Evolutionary conservation across 1,284 basidiomycete species (phyloP).

Genomic region (Sanguinoderma infundibulare): DNA sequence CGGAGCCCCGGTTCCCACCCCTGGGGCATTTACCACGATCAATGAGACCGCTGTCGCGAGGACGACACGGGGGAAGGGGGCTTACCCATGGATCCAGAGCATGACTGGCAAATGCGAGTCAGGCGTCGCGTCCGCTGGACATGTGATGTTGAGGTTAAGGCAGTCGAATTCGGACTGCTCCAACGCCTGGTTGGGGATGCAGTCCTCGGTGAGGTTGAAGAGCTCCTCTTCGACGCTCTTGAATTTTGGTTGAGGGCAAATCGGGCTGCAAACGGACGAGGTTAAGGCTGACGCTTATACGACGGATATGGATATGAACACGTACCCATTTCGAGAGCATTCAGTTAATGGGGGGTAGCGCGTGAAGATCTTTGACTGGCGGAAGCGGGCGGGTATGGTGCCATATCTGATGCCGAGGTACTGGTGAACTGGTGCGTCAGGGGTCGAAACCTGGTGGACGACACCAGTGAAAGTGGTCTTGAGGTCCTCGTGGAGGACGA

Average conservation of each 20-base stretch:
- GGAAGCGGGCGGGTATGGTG: slow-evolving; percentile 71
- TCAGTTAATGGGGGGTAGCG: slow-evolving; percentile 61
- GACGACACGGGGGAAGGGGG: slow-evolving; percentile 8
- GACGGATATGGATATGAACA: slow-evolving; percentile 9
- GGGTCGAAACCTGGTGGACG: slow-evolving; percentile 60
- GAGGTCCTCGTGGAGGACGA: slow-evolving; percentile 57
- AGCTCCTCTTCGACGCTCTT: slow-evolving; percentile 60
- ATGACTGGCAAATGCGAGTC: slow-evolving; percentile 69
- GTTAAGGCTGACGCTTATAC: not conserved
- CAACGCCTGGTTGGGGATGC: slow-evolving; percentile 57
- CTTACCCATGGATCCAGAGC: slow-evolving; percentile 79
- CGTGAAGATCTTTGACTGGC: slow-evolving; percentile 64
- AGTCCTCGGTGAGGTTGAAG: slow-evolving; percentile 59
- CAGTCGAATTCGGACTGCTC: slow-evolving; percentile 76
- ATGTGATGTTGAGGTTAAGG: slow-evolving; percentile 78
- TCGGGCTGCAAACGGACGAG: slow-evolving; percentile 51
- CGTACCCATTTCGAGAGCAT: slow-evolving; percentile 66
- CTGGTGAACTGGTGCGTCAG: slow-evolving; percentile 62
- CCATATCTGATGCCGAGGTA: slow-evolving; percentile 80
- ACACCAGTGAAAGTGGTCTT: slow-evolving; percentile 68
- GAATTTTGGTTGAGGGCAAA: slow-evolving; percentile 68
- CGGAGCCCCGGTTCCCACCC: slow-evolving; percentile 71
- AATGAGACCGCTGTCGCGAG: slow-evolving; percentile 11
- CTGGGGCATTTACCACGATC: slow-evolving; percentile 38
- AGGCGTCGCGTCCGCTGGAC: slow-evolving; percentile 56